Evolutionary conservation across 2,329 filamentous ascomycete species (phyloP).

Genomic region (Sporothrix humicola): DNA sequence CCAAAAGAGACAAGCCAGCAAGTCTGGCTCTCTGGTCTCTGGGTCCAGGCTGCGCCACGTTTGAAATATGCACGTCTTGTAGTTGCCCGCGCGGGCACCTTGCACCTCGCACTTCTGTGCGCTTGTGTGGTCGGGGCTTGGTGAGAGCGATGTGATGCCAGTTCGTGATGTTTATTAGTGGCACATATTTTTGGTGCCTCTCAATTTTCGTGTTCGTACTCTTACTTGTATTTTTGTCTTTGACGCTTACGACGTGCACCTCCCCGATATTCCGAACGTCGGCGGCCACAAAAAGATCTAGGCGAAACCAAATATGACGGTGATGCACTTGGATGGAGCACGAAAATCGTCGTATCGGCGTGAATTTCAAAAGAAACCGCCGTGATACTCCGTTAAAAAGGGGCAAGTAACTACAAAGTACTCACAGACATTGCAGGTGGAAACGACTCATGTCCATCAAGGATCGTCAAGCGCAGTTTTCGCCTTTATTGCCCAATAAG

Average conservation of each 20-base stretch:
- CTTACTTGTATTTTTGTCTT: background rate
- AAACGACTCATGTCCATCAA: slow-evolving; percentile 21
- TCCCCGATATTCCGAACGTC: slow-evolving; percentile 19
- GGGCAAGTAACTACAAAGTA: slow-evolving; percentile 5
- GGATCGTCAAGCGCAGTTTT: background rate
- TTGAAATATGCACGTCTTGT: slow-evolving; percentile 27
- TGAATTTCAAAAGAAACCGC: background rate
- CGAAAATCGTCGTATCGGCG: slow-evolving; percentile 16
- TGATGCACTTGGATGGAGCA: slow-evolving; percentile 3
- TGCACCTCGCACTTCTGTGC: background rate
- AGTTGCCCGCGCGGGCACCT: slow-evolving; percentile 4
- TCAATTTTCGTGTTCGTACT: slow-evolving; percentile 1
- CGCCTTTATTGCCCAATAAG: background rate
- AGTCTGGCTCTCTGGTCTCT: background rate
- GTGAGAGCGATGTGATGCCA: background rate
- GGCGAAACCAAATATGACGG: background rate
- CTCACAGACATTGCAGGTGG: background rate
- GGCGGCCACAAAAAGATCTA: slow-evolving; percentile 18
- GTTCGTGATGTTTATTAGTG: slow-evolving; percentile 7
- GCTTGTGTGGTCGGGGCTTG: background rate
- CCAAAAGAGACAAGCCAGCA: background rate
- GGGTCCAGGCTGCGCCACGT: slow-evolving; percentile 28
- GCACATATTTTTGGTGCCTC: background rate
- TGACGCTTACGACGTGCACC: background rate
- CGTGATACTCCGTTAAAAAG: background rate